Conservation (phyloP, 257 asterid genomes). For the Phtheirospermum japonicum region DNA sequence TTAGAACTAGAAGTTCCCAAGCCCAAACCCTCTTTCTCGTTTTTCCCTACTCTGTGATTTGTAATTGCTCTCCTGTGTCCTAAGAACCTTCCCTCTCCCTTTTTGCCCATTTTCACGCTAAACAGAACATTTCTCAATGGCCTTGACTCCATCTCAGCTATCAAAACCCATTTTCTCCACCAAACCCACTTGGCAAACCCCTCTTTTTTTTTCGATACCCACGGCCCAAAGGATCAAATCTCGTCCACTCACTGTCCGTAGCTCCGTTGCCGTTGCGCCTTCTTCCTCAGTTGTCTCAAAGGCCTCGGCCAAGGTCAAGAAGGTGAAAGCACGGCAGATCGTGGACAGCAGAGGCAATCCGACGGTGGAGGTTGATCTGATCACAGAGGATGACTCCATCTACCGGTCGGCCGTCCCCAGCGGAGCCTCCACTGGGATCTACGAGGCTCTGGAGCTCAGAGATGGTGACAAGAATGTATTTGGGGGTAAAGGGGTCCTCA, state of each 20-base stretch:
- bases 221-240: slow-evolving; percentile 36
- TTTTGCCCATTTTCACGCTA: too few relatives aligned
- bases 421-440: slow-evolving; percentile 98
- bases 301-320: slow-evolving; percentile 50
- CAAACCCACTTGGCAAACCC: slow-evolving; percentile 46
- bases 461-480: slow-evolving; percentile 81
- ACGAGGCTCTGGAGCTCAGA: slow-evolving; percentile 94
- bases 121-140: slow-evolving; percentile 49
- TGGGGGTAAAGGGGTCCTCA: slow-evolving; percentile 94
- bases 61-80: too few relatives aligned
- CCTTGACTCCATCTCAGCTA: slow-evolving; percentile 57
- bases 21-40: too few relatives aligned
- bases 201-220: slow-evolving; percentile 41
- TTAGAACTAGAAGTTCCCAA: too few relatives aligned
- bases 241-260: slow-evolving; percentile 43
- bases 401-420: slow-evolving; percentile 97
- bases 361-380: slow-evolving; percentile 94
- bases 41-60: too few relatives aligned
- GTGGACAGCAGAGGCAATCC: slow-evolving; percentile 98
- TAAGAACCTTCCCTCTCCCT: too few relatives aligned
- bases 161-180: slow-evolving; percentile 60
- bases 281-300: slow-evolving; percentile 34
- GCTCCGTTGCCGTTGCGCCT: slow-evolving; percentile 56
- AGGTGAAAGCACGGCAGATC: slow-evolving; percentile 90
- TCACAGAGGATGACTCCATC: slow-evolving; percentile 65